These are phyloP conservation scores for Daldinia sp. DNA, from an alignment of 2,329 filamentous ascomycete genomes.

Conservation along the genomic window DNA sequence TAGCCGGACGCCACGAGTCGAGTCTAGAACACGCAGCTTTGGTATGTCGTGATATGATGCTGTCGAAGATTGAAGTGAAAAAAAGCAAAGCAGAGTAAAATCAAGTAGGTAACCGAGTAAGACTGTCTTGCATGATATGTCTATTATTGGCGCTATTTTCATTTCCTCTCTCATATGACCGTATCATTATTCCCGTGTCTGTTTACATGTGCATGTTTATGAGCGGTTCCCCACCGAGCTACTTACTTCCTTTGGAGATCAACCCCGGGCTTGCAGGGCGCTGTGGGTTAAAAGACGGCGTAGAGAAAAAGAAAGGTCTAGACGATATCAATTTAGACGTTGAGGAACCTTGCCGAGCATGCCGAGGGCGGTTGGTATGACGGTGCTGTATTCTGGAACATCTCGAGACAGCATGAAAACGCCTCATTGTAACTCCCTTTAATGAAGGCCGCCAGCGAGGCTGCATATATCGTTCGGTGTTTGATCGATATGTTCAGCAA, in stretches of 20 bases:
- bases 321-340: constrained; percentile 20
- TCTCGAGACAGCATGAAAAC: not conserved
- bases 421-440: not conserved
- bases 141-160: not conserved
- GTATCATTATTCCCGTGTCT: not conserved
- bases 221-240: constrained; percentile 14
- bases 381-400: not conserved
- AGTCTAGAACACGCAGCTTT: not conserved
- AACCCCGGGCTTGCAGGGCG: constrained; percentile 5
- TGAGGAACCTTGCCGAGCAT: not conserved
- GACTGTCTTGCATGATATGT: not conserved
- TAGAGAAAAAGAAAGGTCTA: not conserved
- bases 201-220: not conserved
- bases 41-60: not conserved
- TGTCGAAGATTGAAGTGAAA: not conserved
- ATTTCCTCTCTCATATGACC: not conserved
- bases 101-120: not conserved
- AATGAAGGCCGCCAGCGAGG: not conserved
- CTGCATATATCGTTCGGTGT: not conserved
- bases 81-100: not conserved
- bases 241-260: constrained; percentile 28
- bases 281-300: not conserved
- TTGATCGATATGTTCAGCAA: not conserved
- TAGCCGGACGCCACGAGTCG: not conserved
- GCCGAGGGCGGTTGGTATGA: not conserved